phyloP scores from a whole-genome alignment of 345 rosid genomes.

The Odontarrhena argentea region DNA sequence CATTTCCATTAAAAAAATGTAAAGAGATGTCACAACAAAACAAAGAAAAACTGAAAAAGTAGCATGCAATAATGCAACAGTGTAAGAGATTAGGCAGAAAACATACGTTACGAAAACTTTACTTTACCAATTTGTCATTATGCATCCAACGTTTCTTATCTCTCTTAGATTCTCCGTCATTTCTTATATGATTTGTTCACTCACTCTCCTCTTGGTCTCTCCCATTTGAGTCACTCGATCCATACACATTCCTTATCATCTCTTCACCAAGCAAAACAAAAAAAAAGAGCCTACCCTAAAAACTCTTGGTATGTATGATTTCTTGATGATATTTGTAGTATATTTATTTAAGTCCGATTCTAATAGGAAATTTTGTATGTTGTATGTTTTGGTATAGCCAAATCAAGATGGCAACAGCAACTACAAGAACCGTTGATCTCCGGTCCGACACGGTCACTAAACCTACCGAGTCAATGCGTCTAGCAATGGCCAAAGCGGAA shows the following conservation, averaged over 20 bases:
- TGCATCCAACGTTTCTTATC: conserved; percentile 18
- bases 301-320: conserved; percentile 2
- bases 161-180: conserved; percentile 31
- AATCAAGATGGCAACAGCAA: conserved; percentile 37
- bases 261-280: conserved; percentile 10
- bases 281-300: conserved; percentile 1
- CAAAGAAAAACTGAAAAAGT: not conserved
- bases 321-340: not conserved
- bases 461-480: conserved; percentile 89
- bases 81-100: conserved; percentile 13
- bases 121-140: conserved; percentile 37
- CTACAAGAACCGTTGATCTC: conserved; percentile 80
- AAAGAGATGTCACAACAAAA: not conserved
- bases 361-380: not conserved
- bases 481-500: conserved; percentile 85
- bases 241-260: conserved; percentile 17
- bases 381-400: not conserved
- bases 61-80: not conserved
- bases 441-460: conserved; percentile 90
- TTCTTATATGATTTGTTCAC: conserved; percentile 29
- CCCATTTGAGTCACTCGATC: not conserved
- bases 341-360: not conserved
- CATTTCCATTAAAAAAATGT: not conserved
- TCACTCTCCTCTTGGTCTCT: conserved; percentile 2
- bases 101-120: not conserved